Base-by-base conservation (phyloP, 2,329 filamentous ascomycete species). In the Rhynchosporium graminicola region DNA sequence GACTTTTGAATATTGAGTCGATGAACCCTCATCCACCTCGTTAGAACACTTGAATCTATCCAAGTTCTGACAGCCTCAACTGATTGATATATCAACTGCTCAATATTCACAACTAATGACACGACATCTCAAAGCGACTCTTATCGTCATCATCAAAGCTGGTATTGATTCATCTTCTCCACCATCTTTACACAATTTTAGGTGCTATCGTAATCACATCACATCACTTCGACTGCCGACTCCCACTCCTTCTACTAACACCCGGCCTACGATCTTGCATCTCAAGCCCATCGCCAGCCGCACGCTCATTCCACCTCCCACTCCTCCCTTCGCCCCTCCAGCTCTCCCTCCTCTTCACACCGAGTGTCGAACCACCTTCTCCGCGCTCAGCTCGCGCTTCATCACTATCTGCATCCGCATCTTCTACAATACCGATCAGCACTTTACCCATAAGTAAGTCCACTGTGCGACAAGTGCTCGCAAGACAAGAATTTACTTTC, bases 371-470 rank as follows among this genome's bases (percentile, higher is more conserved):
- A 10, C 63, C 52, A 57, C 64, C 63, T 51, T 71, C 69, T 2
- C 72, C 71, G 31, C 70, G 66, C 59, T 72, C 71, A 2, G 69
- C 69, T 36, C 59, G n/a, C 15, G 43, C 43, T n/a, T 46, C 43
- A 10, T 46, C 43, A 46, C 43, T 46, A 10, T 46, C 43, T 9
- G n/a, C 65, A 33, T 59, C 47, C 13, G 33, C 57, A 40, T 48
- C 59, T 47, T 60, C 43, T 46, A 10, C 3, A 46, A 26, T 20
- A 20, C 4, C 10, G 13, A 20, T 26, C n/a, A n/a, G 20, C 43
- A 46, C 15, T n/a, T 20, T 10, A 8, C 1, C 1, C n/a, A 8
- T 46, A 4, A 20, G 20, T 20, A 20, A 20, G 20, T 2, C n/a
- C n/a, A 28, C 43, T 28, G 5, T n/a, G 15, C 7, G 13, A 5